Evolutionary conservation across 345 rosid genomes (phyloP).

Genomic region (Heritiera fomes): DNA sequence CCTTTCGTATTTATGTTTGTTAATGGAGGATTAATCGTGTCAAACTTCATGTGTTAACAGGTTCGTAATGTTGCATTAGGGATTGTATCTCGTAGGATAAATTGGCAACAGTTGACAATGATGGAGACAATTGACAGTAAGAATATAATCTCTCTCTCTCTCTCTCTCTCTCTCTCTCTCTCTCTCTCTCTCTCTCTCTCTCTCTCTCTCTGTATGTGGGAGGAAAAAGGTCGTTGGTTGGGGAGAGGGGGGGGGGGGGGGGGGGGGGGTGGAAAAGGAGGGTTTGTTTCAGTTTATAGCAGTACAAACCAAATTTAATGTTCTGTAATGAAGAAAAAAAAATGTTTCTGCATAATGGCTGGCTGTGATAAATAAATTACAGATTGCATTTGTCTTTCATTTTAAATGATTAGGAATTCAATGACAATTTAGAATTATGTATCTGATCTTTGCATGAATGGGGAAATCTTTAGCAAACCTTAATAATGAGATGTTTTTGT

Average conservation of each 20-base stretch:
- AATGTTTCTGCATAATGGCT: background rate
- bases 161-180: background rate
- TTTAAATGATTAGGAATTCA: background rate
- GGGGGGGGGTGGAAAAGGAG: background rate
- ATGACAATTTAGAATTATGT: background rate
- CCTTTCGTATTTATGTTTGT: background rate
- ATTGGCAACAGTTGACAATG: conserved; percentile 75
- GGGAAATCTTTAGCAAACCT: background rate
- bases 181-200: background rate
- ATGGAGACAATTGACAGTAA: conserved; percentile 86
- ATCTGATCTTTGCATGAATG: background rate
- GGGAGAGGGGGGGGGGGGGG: background rate
- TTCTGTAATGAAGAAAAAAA: background rate
- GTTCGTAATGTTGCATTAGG: conserved; percentile 85
- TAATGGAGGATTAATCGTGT: conserved; percentile 11
- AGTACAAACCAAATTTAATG: background rate
- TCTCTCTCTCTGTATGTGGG: background rate
- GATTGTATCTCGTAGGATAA: conserved; percentile 88
- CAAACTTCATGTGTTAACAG: conserved; percentile 36
- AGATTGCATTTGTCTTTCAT: background rate
- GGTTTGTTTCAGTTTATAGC: background rate
- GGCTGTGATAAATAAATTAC: conserved; percentile 8
- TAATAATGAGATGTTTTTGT: background rate
- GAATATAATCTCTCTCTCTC: conserved; percentile 11
- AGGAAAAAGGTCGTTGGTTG: background rate